Evolutionary conservation across 345 rosid species (phyloP), one percentile per base, ranked within the genome.

Genomic region (Cardamine chenopodiifolia): DNA sequence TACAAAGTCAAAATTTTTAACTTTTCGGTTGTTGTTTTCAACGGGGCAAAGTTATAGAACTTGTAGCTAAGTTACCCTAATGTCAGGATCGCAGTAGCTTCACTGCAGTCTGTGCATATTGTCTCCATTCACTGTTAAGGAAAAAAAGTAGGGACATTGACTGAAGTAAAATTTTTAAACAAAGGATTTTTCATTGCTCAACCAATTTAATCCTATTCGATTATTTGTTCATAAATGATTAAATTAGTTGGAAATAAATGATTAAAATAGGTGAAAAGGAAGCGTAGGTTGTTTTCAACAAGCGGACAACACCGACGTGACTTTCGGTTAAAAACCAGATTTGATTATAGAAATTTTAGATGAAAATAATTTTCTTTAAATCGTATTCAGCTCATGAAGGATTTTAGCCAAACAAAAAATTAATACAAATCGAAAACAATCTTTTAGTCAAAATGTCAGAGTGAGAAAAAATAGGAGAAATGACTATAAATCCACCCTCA

Each of bases 51-150:
- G 42, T 9, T 37, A 40, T 34, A 22, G 32, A 39, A 49, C 56
- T 45, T 75, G 53, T 20, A 67, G 66, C 73, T 49, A 67, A 50
- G 37, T 49, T 75, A 60, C 19, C 17, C 68, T 40, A 49, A 32
- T 61, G 74, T 68, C 74, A 68, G 74, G 64, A 68, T 68, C 62
- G 50, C 25, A 75, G 26, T n/a, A 61, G 67, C 18, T 68, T 6
- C 66, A 57, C 54, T 47, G 72, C 66, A 34, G 44, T 58, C 69
- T 52, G 62, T n/a, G 29, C 18, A 61, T 61, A n/a, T 53, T 75
- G 70, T 61, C 79, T 61, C 50, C 70, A 61, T 62, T 61, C 69
- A 42, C 69, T 61, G 40, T 52, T 60, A 7, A 29, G 50, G 63
- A 31, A 62, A 62, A n/a, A 28, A 52, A 61, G 55, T 68, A 69